Evolutionary conservation across 148 eudicot species (phyloP).

Genomic region (Selenicereus undatus): DNA sequence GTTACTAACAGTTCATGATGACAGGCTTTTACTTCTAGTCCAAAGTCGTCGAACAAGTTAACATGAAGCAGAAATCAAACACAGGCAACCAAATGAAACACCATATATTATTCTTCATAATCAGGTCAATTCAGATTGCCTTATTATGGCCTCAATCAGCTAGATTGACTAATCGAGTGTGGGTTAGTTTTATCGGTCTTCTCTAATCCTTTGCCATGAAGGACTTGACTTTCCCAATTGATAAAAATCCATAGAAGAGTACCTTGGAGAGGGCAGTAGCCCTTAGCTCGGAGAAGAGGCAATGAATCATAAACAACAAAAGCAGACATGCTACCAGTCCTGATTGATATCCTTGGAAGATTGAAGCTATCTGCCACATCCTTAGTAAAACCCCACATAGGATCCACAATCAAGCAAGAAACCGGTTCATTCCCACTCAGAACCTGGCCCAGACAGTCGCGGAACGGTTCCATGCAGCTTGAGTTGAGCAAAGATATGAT

Average conservation of each 20-base stretch:
- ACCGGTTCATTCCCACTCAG: not conserved
- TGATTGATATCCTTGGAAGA: slow-evolving; percentile 25
- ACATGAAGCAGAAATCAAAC: too few species aligned
- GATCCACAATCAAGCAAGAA: slow-evolving; percentile 7
- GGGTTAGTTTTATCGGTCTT: not conserved
- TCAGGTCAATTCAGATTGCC: too few species aligned
- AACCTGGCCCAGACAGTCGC: not conserved
- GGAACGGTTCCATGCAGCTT: not conserved
- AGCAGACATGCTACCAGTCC: slow-evolving; percentile 32
- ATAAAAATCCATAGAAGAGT: not conserved
- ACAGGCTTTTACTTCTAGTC: too few species aligned
- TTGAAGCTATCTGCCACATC: slow-evolving; percentile 13
- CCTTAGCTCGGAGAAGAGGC: slow-evolving; percentile 23
- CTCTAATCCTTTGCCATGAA: too few species aligned
- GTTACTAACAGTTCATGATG: too few species aligned
- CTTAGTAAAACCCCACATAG: not conserved
- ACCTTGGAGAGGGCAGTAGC: slow-evolving; percentile 29
- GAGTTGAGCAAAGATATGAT: not conserved
- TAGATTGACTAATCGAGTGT: too few species aligned
- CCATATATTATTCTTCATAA: too few species aligned
- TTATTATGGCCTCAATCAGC: too few species aligned
- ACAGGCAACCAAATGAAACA: too few species aligned
- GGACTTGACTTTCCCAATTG: too few species aligned
- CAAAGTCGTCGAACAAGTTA: too few species aligned
- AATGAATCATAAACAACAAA: slow-evolving; percentile 27